Percentiles rank a stretch among this genome's conserved stretches.
These are phyloP conservation scores for Arthrocladium fulminans DNA, from an alignment of 2,329 filamentous ascomycete species.

Conservation along the genomic window DNA sequence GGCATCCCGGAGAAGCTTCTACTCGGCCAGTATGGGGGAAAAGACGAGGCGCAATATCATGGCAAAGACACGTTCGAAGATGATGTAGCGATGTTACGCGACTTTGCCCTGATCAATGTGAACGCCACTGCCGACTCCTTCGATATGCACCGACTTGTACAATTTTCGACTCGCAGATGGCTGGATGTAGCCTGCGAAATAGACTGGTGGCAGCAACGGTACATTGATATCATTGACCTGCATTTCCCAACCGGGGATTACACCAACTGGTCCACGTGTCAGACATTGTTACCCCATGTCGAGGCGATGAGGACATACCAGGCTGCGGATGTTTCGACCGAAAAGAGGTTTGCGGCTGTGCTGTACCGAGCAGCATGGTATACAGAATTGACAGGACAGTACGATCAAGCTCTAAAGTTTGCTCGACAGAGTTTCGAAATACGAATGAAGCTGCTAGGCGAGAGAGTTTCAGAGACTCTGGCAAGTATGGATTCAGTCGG, in stretches of 20 bases:
- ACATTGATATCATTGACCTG: slow-evolving; percentile 18
- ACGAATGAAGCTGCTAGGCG: slow-evolving; percentile 16
- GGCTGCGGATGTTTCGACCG: slow-evolving; percentile 22
- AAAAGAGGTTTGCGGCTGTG: slow-evolving; percentile 21
- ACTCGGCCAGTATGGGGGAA: slow-evolving; percentile 14
- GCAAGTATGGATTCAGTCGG: slow-evolving; percentile 17
- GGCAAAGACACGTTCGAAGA: slow-evolving; percentile 8
- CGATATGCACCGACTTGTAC: slow-evolving; percentile 27
- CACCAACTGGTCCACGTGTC: slow-evolving; percentile 24
- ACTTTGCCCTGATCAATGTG: neutral
- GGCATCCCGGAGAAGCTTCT: slow-evolving; percentile 26
- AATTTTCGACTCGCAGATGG: slow-evolving; percentile 26
- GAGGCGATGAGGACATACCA: slow-evolving; percentile 15
- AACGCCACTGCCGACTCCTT: slow-evolving; percentile 10
- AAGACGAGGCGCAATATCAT: slow-evolving; percentile 1
- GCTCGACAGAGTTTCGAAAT: slow-evolving; percentile 14
- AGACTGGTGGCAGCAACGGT: slow-evolving; percentile 23
- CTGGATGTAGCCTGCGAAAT: slow-evolving; percentile 22
- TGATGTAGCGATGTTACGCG: slow-evolving; percentile 21
- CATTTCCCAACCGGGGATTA: slow-evolving; percentile 21
- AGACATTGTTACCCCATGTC: slow-evolving; percentile 24
- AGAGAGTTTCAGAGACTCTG: slow-evolving; percentile 22
- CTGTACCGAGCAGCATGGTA: slow-evolving; percentile 11
- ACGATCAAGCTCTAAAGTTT: slow-evolving; percentile 19
- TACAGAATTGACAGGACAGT: slow-evolving; percentile 12